phyloP scores from a whole-genome alignment of 257 asterid genomes.

The Solanum corneliomulleri region DNA sequence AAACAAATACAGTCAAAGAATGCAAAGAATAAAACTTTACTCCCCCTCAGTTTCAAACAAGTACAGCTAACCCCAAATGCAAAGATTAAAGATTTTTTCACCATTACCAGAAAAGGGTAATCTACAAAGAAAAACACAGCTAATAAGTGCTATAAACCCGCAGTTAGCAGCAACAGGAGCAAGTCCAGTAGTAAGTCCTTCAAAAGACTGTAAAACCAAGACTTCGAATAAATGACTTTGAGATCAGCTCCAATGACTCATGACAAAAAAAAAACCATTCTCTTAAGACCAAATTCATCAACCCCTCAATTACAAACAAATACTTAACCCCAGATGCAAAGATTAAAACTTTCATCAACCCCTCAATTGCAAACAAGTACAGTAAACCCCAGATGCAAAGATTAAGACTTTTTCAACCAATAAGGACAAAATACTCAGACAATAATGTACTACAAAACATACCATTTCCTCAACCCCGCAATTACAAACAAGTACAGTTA shows the following conservation, averaged over 20 bases:
- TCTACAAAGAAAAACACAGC: not conserved
- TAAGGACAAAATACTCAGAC: not conserved
- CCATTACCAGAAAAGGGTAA: not conserved
- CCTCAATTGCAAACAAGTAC: not conserved
- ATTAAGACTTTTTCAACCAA: not conserved
- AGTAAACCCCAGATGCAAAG: not conserved
- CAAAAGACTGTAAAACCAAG: conserved; percentile 41
- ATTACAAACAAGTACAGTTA: not conserved
- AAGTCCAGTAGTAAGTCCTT: conserved; percentile 57
- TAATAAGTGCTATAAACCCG: conserved; percentile 19
- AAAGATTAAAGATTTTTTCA: no score
- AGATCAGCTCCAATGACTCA: conserved; percentile 47
- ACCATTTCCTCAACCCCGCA: not conserved
- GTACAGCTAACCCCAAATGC: no score
- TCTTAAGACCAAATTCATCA: conserved; percentile 42
- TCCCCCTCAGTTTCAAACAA: no score
- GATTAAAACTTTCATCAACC: not conserved
- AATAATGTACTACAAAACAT: no score
- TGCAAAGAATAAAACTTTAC: no score
- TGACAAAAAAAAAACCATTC: conserved; percentile 62
- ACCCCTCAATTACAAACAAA: not conserved
- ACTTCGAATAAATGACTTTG: conserved; percentile 46
- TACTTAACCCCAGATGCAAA: not conserved
- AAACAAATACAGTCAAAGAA: no score
- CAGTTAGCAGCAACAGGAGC: conserved; percentile 58